Evolutionary conservation across 805 yeast genomes (phyloP).

Genomic region (Candida hispaniensis): DNA sequence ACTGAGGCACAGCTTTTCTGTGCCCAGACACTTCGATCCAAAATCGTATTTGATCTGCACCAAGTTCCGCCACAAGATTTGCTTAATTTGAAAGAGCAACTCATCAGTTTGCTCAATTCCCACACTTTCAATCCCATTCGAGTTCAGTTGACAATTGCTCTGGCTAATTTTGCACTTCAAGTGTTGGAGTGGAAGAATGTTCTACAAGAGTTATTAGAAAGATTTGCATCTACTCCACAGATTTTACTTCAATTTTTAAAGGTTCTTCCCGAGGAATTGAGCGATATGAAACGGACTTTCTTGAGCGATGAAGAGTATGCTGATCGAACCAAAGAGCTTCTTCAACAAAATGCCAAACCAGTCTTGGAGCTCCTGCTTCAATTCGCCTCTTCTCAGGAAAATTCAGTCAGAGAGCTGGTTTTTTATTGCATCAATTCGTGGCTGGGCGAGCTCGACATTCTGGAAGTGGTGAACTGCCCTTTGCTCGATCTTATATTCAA

Average conservation of each 20-base stretch:
- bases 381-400: constrained; percentile 31
- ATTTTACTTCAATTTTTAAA: constrained; percentile 67
- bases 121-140: constrained; percentile 40
- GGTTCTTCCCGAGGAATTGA: constrained; percentile 83
- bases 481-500: constrained; percentile 59
- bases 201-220: constrained; percentile 50
- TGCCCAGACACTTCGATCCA: constrained; percentile 78
- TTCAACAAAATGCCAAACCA: constrained; percentile 54
- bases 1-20: constrained; percentile 67
- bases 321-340: constrained; percentile 48
- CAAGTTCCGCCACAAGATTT: constrained; percentile 60
- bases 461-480: constrained; percentile 52
- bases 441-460: constrained; percentile 78
- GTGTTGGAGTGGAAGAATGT: constrained; percentile 62
- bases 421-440: constrained; percentile 78
- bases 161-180: constrained; percentile 77
- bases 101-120: constrained; percentile 45
- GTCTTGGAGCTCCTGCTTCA: constrained; percentile 55
- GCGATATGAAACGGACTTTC: constrained; percentile 65
- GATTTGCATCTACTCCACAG: constrained; percentile 35
- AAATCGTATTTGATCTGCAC: constrained; percentile 67
- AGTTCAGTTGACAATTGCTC: constrained; percentile 70
- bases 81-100: constrained; percentile 52
- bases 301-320: constrained; percentile 73
- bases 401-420: constrained; percentile 36